Base-by-base conservation (phyloP, 1,284 basidiomycete species). In the Pisolithus thermaeus region DNA sequence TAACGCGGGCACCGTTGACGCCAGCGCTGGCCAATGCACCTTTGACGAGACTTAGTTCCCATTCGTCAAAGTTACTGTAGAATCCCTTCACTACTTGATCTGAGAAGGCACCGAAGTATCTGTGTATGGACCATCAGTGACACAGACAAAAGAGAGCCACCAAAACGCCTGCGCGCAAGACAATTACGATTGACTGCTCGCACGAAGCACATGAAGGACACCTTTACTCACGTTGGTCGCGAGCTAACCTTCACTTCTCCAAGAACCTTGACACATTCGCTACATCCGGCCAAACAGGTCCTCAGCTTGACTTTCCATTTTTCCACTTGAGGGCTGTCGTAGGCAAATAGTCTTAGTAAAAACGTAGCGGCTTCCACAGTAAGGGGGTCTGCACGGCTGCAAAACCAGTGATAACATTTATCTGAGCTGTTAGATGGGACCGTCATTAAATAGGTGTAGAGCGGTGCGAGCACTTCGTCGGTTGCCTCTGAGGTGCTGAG, bases 301-400 rank as follows among this genome's bases (percentile, higher is more conserved):
- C 74, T 71, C 46, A 92, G 65, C 52, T 73, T 76, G 16, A 64
- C 62, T 63, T 82, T 81, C 88, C 89, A 94, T 41, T 71, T 64
- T 2, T 77, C 70, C 4, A 88, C 83, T 14, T 73, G 71, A 0
- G 68, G 63, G 53, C 81, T 81, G 47, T 79, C 73, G 59, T 91
- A 94, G 4, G 91, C 91, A 61, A 88, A 86, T 42, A 94, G 68
- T 54, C 90, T 80, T 47, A 93, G 73, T 46, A 91, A 76, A 70
- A 91, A 95, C 0, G 80, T 83, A 0, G 92, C 89, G 1, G 84
- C 80, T 49, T 78, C 81, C 6, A 74, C 63, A 0, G 78, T 78
- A 37, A 78, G 68, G 18, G 70, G 59, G 47, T 77, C 69, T 2
- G 84, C 84, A 38, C 73, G 72, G 40, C 69, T 63, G 62, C 88